Base-by-base conservation (phyloP, 345 rosid genomes). In the Salix dunnii region DNA sequence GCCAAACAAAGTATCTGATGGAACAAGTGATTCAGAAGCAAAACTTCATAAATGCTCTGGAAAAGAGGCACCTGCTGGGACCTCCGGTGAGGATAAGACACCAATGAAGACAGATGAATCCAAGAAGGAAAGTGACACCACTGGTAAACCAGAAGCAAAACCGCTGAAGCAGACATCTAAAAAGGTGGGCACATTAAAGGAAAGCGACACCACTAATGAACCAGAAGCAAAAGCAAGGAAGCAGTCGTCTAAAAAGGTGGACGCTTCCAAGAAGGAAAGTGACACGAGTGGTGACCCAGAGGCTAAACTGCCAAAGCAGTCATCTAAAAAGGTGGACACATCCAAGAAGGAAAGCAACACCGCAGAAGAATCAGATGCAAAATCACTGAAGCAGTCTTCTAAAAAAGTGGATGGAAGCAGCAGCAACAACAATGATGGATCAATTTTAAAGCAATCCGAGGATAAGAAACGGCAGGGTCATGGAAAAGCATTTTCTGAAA, bases 331-430 rank as follows among this genome's bases (percentile, higher is more conserved):
- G 62, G 14, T 9, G 62, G 88, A 85, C 33, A 68, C 76, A 43
- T 82, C 82, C 20, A 83, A 77, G 71, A 87, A 87, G 77, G 90
- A 81, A 86, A 79, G 83, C 60, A 83, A 72, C 43, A 64, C 72
- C 31, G 73, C 78, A 33, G 82, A 81, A 82, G 87, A 86, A 70
- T 78, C 87, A 11, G 94, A 88, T 73, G 72, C 71, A 18, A 81
- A 77, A 72, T 31, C 51, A 18, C 65, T 14, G 49, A 79, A 74
- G 43, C 68, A 20, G 30, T 40, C 74, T 27, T 84, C 84, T 67
- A 91, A 87, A 83, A 92, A 88, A 86, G 87, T 72, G 65, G 87
- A 79, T 55, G 82, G 72, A 58, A 82, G 87, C 73, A 81, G 84
- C 70, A 78, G 78, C 46, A 72, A 71, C 70, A 78, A 82, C 46